Evolutionary conservation across 192 early-diverging fungal species (phyloP).

Genomic region (Coemansia sp.): DNA sequence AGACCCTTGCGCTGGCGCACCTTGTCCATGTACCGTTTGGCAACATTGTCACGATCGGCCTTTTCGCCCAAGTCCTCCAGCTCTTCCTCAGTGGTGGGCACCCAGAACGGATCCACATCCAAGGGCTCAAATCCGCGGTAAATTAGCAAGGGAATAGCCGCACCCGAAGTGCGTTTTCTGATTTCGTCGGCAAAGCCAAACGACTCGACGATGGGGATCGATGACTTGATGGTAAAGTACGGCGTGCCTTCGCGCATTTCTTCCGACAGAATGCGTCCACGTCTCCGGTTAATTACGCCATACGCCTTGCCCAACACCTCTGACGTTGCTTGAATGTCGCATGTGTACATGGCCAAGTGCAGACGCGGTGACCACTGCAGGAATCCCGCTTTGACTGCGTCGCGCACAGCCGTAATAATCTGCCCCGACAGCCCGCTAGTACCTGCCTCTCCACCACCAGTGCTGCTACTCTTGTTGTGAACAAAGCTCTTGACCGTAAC

Average conservation of each 20-base stretch:
- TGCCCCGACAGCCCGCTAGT: slow-evolving; percentile 59
- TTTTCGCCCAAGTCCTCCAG: slow-evolving; percentile 97
- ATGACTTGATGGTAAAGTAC: slow-evolving; percentile 83
- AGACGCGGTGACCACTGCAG: slow-evolving; percentile 92
- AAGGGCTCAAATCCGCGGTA: slow-evolving; percentile 92
- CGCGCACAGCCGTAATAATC: slow-evolving; percentile 80
- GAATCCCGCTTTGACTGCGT: slow-evolving; percentile 78
- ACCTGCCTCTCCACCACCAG: not conserved
- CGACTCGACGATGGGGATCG: slow-evolving; percentile 91
- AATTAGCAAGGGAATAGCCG: slow-evolving; percentile 90
- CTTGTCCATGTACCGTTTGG: slow-evolving; percentile 93
- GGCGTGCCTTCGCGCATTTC: slow-evolving; percentile 98
- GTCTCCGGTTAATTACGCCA: slow-evolving; percentile 82
- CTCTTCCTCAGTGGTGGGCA: slow-evolving; percentile 94
- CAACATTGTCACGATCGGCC: slow-evolving; percentile 92
- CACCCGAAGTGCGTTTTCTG: slow-evolving; percentile 90
- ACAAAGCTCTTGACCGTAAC: slow-evolving; percentile 37
- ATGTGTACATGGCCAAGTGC: slow-evolving; percentile 94
- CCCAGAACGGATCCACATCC: slow-evolving; percentile 97
- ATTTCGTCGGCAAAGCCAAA: slow-evolving; percentile 99
- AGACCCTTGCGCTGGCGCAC: slow-evolving; percentile 94
- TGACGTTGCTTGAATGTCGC: slow-evolving; percentile 92
- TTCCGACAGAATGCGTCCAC: slow-evolving; percentile 89
- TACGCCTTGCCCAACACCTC: slow-evolving; percentile 96
- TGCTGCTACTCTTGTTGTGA: slow-evolving; percentile 5